A percentile compares a stretch with the other conserved stretches of the same genome.
Conservation (phyloP, 257 asterid species). For the Nicotiana sylvestris region DNA sequence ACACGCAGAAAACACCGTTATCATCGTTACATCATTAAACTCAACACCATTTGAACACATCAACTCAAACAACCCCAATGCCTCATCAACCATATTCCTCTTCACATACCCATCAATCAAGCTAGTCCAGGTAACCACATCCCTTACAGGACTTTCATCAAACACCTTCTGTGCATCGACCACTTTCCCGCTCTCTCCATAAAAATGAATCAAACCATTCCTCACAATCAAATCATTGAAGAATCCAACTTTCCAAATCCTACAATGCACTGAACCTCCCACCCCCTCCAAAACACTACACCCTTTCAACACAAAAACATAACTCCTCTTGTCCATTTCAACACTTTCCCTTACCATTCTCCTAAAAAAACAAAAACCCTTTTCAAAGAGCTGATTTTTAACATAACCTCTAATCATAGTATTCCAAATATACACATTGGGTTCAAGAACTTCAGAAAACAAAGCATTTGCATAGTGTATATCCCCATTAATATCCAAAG, state of each 20-base stretch:
- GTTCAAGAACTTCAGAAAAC: constrained; percentile 46
- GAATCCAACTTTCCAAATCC: constrained; percentile 65
- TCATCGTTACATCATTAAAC: constrained; percentile 75
- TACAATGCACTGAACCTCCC: constrained; percentile 52
- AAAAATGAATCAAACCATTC: constrained; percentile 66
- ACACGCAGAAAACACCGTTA: constrained; percentile 62
- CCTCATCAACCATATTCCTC: constrained; percentile 54
- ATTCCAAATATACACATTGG: constrained; percentile 76
- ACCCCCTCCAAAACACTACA: constrained; percentile 41
- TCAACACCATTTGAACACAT: constrained; percentile 50
- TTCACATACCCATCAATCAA: constrained; percentile 61
- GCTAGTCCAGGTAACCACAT: constrained; percentile 85
- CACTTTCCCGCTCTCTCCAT: constrained; percentile 40
- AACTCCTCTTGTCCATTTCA: constrained; percentile 68
- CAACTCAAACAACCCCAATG: constrained; percentile 52
- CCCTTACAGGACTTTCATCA: constrained; percentile 45
- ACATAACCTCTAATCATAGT: constrained; percentile 65
- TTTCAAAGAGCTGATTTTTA: constrained; percentile 33
- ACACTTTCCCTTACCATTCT: constrained; percentile 49
- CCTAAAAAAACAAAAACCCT: constrained; percentile 44
- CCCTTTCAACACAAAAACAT: constrained; percentile 61
- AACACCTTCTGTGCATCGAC: constrained; percentile 41
- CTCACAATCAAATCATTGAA: constrained; percentile 51
- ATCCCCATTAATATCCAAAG: constrained; percentile 56
- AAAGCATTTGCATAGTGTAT: constrained; percentile 43